Evolutionary conservation across 2,329 filamentous ascomycete genomes (phyloP).

Genomic region (Incumbomyces lentus): DNA sequence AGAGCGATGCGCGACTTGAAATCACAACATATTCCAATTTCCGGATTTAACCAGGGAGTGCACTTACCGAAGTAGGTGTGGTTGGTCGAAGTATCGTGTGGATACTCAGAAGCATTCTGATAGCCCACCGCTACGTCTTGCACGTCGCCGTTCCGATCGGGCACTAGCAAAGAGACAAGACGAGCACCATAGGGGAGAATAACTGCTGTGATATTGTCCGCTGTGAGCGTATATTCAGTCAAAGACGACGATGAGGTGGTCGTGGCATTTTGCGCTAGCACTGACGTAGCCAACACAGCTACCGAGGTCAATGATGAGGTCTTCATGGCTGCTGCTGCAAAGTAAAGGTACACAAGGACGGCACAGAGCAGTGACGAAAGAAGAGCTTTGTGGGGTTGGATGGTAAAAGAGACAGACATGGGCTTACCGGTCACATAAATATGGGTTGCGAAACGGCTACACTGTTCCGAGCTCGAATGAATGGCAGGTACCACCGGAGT

Average conservation of each 20-base stretch:
- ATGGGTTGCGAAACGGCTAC: too few species aligned
- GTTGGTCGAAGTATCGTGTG: constrained; percentile 36
- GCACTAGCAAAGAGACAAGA: constrained; percentile 38
- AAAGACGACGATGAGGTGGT: constrained; percentile 26
- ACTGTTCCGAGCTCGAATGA: too few species aligned
- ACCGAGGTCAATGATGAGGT: background rate
- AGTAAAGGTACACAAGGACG: background rate
- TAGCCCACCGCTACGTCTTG: constrained; percentile 44
- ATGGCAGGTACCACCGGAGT: too few species aligned
- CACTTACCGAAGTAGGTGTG: constrained; percentile 37
- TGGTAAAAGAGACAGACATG: background rate
- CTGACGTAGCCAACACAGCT: constrained; percentile 1
- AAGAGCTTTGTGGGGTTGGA: background rate
- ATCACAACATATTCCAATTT: too few species aligned
- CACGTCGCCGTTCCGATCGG: constrained; percentile 37
- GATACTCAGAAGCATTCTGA: constrained; percentile 36
- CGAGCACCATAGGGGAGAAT: constrained; percentile 40
- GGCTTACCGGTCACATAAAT: background rate
- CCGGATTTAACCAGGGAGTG: background rate
- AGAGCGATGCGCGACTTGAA: too few species aligned
- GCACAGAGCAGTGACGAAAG: background rate
- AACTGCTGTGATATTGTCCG: constrained; percentile 38
- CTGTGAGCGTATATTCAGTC: constrained; percentile 33
- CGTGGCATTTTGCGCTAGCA: constrained; percentile 11
- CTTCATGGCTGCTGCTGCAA: background rate